A percentile compares a stretch with the other conserved stretches of the same genome.
These are phyloP conservation scores for Planoprotostelium fungivorum DNA, from an alignment of 78 protist species.

Conservation along the genomic window DNA sequence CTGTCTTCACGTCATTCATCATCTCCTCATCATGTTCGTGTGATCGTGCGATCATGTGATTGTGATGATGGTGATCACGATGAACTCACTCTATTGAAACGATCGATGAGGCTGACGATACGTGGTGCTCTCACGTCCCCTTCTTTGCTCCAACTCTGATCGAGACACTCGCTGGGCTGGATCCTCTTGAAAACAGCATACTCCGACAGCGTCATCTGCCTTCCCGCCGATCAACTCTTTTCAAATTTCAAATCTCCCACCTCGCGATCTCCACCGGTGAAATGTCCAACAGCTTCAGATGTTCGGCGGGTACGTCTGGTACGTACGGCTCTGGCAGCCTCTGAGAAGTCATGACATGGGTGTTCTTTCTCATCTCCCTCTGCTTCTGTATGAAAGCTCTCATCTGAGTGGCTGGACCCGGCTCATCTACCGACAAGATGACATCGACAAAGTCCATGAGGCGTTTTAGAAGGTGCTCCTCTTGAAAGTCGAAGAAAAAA, in stretches of 20 bases:
- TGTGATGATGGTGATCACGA: no score
- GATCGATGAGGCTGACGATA: not conserved
- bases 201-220: slow-evolving; percentile 60
- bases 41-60: no score
- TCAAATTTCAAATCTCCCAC: not conserved
- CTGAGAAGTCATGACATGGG: not conserved
- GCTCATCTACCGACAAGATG: not conserved
- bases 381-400: not conserved
- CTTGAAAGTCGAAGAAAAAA: not conserved
- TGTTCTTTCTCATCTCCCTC: not conserved
- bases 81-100: not conserved
- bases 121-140: not conserved
- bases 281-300: not conserved
- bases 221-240: not conserved
- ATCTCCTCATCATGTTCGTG: no score
- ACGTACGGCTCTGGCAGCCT: not conserved
- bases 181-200: slow-evolving; percentile 26
- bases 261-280: not conserved
- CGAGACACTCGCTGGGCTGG: slow-evolving; percentile 52
- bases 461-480: not conserved
- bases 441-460: not conserved
- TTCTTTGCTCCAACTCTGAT: slow-evolving; percentile 56
- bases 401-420: not conserved
- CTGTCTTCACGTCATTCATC: no score
- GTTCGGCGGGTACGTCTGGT: not conserved